Evolutionary conservation across 192 early-diverging fungal species (phyloP).

Genomic region (Umbelopsis sp.): DNA sequence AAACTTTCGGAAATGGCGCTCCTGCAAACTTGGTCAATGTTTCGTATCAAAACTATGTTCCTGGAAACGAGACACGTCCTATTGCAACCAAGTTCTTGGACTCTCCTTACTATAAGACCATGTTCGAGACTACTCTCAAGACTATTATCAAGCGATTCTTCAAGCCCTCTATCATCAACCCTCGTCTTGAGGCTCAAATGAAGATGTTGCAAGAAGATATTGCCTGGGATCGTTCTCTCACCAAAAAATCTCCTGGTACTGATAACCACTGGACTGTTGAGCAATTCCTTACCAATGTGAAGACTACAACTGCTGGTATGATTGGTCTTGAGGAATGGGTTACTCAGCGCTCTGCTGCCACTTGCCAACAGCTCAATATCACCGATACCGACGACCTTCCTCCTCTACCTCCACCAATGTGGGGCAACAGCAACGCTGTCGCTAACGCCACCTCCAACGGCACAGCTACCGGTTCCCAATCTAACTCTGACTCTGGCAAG

Average conservation of each 20-base stretch:
- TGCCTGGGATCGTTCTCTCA: slow-evolving; percentile 39
- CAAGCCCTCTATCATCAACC: slow-evolving; percentile 40
- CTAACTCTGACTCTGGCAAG: neutral
- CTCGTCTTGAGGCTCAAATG: slow-evolving; percentile 36
- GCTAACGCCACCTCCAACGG: neutral
- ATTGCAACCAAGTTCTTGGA: slow-evolving; percentile 30
- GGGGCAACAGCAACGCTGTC: slow-evolving; percentile 9
- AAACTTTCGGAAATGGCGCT: slow-evolving; percentile 41
- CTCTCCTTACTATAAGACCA: slow-evolving; percentile 34
- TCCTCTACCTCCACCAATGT: slow-evolving; percentile 25
- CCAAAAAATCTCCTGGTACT: slow-evolving; percentile 23
- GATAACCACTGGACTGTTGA: slow-evolving; percentile 19
- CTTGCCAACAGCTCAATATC: slow-evolving; percentile 29
- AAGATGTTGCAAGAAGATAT: slow-evolving; percentile 45
- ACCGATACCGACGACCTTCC: slow-evolving; percentile 37
- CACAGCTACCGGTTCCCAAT: neutral
- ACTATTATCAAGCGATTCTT: slow-evolving; percentile 43
- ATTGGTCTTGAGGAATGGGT: slow-evolving; percentile 23
- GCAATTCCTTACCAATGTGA: slow-evolving; percentile 19
- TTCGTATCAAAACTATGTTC: slow-evolving; percentile 36
- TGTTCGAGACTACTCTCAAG: slow-evolving; percentile 43
- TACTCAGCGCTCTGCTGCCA: slow-evolving; percentile 17
- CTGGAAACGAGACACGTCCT: slow-evolving; percentile 30
- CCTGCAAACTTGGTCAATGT: slow-evolving; percentile 26
- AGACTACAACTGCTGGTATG: neutral